Evolutionary conservation across 352 stramenopile species (phyloP), one percentile per base, ranked within the genome.

Genomic region (Pythium brachiatum): DNA sequence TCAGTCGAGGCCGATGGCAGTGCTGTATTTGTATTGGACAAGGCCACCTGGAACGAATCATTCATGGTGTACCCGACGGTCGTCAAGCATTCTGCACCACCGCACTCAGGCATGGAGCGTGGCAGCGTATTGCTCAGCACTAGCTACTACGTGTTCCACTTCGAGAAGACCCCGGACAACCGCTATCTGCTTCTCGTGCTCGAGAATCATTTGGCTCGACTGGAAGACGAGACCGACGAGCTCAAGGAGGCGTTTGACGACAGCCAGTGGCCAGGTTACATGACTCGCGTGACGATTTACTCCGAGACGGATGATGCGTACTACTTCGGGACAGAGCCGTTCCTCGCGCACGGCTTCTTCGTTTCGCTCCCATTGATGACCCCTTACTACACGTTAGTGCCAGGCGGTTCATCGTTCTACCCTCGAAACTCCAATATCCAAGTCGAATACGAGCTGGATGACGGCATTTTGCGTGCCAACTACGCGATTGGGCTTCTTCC

Each of bases 401-500:
- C 64, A 0, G 59, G 60, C 13, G 61, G 69, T 1, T 74, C 64
- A 7, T 54, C 57, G 31, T 77, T 65, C 2, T 96, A 86, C 68
- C 78, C 74, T 7, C 79, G 77, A 29, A 96, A 94, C 47, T 67
- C 82, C 31, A 79, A 89, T 53, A 44, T 95, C 25, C 77, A 83
- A 57, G 77, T 89, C 26, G 83, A 95, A 47, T 95, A 96, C 60
- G 75, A 89, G 55, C 58, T 89, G 39, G 44, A 75, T n/a, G 61
- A 73, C 3, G 80, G 79, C 16, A 54, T 88, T 20, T 62, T 86
- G 31, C 60, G 78, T 27, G 73, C 93, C 32, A 81, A 76, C 41
- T 96, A 85, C 53, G 84, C 81, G 12, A 86, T 96, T 15, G 80
- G 83, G 7, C 47, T 91, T 7, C 68, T 96, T 0, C 88, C 88